Evolutionary conservation across 495 filamentous ascomycete genomes (phyloP).

Genomic region (Antarctomyces pellizariae): DNA sequence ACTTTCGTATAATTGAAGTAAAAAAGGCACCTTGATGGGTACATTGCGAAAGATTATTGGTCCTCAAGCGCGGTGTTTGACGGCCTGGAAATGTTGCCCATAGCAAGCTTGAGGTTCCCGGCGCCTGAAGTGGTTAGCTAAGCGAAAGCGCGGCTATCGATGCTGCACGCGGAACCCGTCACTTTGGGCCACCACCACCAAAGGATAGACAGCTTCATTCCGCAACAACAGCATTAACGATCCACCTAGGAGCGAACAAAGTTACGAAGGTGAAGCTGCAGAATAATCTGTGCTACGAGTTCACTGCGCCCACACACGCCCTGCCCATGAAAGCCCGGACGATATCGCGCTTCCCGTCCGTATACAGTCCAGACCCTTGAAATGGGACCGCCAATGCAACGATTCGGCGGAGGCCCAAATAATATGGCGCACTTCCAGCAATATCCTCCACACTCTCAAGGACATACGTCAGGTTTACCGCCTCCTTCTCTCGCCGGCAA

Average conservation of each 20-base stretch:
- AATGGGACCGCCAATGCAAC: slow-evolving; percentile 29
- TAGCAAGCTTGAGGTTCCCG: slow-evolving; percentile 5
- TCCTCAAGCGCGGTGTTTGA: slow-evolving; percentile 2
- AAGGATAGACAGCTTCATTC: no score
- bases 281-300: slow-evolving; percentile 5
- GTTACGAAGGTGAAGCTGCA: slow-evolving; percentile 1
- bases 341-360: no score
- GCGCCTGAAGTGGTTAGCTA: slow-evolving; percentile 2
- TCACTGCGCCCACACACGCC: slow-evolving; percentile 3
- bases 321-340: slow-evolving; percentile 13
- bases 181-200: no score
- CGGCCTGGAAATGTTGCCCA: no score
- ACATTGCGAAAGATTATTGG: slow-evolving; percentile 6
- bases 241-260: no score
- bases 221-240: no score
- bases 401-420: slow-evolving; percentile 22
- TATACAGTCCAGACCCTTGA: slow-evolving; percentile 9
- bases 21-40: slow-evolving; percentile 9
- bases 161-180: no score
- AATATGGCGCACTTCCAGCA: slow-evolving; percentile 22
- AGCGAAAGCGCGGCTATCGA: slow-evolving; percentile 5
- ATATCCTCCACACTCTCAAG: slow-evolving; percentile 25
- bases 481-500: slow-evolving; percentile 34
- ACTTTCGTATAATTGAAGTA: slow-evolving; percentile 1
- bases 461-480: slow-evolving; percentile 30